Conservation (phyloP, 208 protist species). For the Wallacemonas sp. region DNA sequence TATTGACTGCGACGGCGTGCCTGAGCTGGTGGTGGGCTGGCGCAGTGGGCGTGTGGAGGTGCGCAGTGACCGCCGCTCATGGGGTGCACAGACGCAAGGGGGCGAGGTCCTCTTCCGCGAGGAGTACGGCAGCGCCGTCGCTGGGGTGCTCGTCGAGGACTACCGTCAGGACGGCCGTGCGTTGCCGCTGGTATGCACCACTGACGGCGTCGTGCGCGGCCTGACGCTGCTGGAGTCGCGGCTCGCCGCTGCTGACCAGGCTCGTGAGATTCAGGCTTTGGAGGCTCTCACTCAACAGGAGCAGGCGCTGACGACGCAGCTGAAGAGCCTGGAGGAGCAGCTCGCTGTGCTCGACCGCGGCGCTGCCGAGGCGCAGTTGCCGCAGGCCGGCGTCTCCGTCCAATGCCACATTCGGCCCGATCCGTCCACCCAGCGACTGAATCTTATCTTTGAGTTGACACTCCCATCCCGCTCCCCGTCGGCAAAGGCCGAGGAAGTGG, state of each 20-base stretch:
- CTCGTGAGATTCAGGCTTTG: slow-evolving; percentile 50
- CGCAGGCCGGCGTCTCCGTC: slow-evolving; percentile 51
- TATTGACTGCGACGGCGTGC: slow-evolving; percentile 90
- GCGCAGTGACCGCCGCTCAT: slow-evolving; percentile 40
- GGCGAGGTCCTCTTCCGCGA: slow-evolving; percentile 87
- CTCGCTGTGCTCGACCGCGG: slow-evolving; percentile 27
- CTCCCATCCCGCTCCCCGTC: slow-evolving; percentile 6
- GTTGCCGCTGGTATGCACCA: slow-evolving; percentile 82
- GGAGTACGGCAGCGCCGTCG: slow-evolving; percentile 56
- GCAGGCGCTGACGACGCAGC: slow-evolving; percentile 72
- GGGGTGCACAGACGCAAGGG: slow-evolving; percentile 34
- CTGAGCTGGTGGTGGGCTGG: slow-evolving; percentile 92
- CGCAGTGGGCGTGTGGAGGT: slow-evolving; percentile 86
- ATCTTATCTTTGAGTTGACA: slow-evolving; percentile 29
- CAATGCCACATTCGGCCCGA: slow-evolving; percentile 24
- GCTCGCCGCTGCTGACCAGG: slow-evolving; percentile 45
- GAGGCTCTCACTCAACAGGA: slow-evolving; percentile 73
- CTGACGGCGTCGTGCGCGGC: slow-evolving; percentile 87
- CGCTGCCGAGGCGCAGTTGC: slow-evolving; percentile 61
- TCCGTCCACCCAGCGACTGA: slow-evolving; percentile 19
- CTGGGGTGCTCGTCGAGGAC: slow-evolving; percentile 84
- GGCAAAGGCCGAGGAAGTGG: slow-evolving; percentile 18
- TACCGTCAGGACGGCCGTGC: slow-evolving; percentile 85
- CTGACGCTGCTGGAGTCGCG: slow-evolving; percentile 55
- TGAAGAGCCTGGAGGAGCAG: slow-evolving; percentile 73